Evolutionary conservation across 192 early-diverging fungal species (phyloP).

Genomic region (Coemansia sp.): DNA sequence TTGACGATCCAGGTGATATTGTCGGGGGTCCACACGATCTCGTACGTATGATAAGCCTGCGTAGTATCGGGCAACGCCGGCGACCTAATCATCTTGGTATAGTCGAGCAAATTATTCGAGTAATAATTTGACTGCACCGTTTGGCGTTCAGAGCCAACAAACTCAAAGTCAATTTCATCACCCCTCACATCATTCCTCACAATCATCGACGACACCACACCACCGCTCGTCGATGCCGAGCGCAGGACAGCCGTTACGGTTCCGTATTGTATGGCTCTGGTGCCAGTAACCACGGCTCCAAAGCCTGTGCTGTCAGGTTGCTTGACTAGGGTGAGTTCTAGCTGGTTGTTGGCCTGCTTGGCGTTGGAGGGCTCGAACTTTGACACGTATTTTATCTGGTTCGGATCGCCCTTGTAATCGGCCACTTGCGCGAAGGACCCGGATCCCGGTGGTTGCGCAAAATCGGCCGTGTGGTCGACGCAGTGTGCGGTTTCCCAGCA

Average conservation of each 20-base stretch:
- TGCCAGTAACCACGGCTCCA: slow-evolving; percentile 58
- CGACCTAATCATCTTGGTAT: slow-evolving; percentile 54
- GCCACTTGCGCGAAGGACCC: slow-evolving; percentile 30
- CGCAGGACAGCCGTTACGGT: slow-evolving; percentile 56
- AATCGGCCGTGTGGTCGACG: slow-evolving; percentile 32
- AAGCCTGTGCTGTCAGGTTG: slow-evolving; percentile 51
- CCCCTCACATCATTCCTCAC: slow-evolving; percentile 55
- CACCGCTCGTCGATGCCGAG: slow-evolving; percentile 50
- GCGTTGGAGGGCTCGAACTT: slow-evolving; percentile 58
- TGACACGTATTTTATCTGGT: slow-evolving; percentile 45
- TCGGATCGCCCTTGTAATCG: slow-evolving; percentile 57
- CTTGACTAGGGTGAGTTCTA: slow-evolving; percentile 49
- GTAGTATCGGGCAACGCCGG: slow-evolving; percentile 39
- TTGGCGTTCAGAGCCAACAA: slow-evolving; percentile 53
- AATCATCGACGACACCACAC: slow-evolving; percentile 63
- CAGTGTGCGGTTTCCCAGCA: slow-evolving; percentile 51
- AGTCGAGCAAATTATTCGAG: slow-evolving; percentile 56
- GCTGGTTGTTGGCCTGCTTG: slow-evolving; percentile 37
- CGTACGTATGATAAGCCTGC: slow-evolving; percentile 52
- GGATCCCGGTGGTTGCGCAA: slow-evolving; percentile 3
- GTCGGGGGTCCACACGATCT: slow-evolving; percentile 61
- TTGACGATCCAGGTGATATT: slow-evolving; percentile 56
- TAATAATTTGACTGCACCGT: slow-evolving; percentile 66
- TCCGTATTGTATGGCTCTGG: slow-evolving; percentile 61
- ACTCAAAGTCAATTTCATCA: slow-evolving; percentile 71